Base-by-base conservation (phyloP, 2,329 filamentous ascomycete species). In the Exophiala bonariae region DNA sequence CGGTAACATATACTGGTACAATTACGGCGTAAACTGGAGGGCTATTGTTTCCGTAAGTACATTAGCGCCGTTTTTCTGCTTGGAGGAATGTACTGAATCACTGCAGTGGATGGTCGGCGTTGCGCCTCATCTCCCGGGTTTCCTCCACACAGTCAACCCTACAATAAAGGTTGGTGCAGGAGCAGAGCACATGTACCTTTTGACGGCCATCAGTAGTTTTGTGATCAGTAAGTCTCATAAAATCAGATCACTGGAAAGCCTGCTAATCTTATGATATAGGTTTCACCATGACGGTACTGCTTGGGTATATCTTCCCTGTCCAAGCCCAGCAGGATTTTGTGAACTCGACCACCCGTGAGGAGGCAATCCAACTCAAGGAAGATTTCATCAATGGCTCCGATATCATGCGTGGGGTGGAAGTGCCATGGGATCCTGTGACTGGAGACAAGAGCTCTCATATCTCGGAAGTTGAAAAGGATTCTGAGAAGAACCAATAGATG, bases 1-100 rank as follows among this genome's bases (percentile, higher is more conserved):
- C 2, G 34, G 59, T 17, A 51, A 60, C 10, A 62, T 69, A n/a
- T 77, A 74, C 50, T 73, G 66, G 54, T 76, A 63, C 56, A 61
- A 50, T 34, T 41, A 65, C 11, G 74, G 72, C 1, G 50, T 74
- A 37, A 75, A 76, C 46, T 73, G 65, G 64, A 62, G 73, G 8
- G 66, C 66, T 1, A 54, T 60, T 8, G 40, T 43, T 5, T 52
- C 63, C 5, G 38, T 23, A 10, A 41, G 38, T 41, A n/a, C 17
- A 18, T 14, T 18, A 17, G 9, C 19, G n/a, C 35, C 35, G 35
- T 8, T 8, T 38, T 7, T 38, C 9, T n/a, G 7, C n/a, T 38
- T 38, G 35, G 17, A 13, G 19, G 7, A 18, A 18, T 6, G n/a
- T 34, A 8, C 17, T 34, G n/a, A 34, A 34, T 8, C 6, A 34